Evolutionary conservation across 2,329 filamentous ascomycete genomes (phyloP).

Genomic region (Penicillium italicum): DNA sequence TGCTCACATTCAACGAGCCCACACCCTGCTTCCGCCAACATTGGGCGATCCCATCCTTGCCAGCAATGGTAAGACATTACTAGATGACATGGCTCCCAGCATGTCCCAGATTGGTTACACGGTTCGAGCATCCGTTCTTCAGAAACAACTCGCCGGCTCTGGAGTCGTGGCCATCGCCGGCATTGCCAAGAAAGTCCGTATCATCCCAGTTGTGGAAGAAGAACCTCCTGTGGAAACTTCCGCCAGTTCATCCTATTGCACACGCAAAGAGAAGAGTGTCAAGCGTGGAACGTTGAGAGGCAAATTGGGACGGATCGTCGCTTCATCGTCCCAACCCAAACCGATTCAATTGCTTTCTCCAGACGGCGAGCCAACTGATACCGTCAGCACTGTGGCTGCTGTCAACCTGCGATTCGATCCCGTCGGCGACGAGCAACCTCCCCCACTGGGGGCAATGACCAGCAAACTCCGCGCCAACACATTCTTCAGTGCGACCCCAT

Average conservation of each 20-base stretch:
- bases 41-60: slow-evolving; percentile 57
- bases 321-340: slow-evolving; percentile 57
- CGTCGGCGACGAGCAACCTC: slow-evolving; percentile 49
- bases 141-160: slow-evolving; percentile 36
- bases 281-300: slow-evolving; percentile 58
- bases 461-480: slow-evolving; percentile 58
- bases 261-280: slow-evolving; percentile 58
- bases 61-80: slow-evolving; percentile 47
- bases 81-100: slow-evolving; percentile 61
- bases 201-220: slow-evolving; percentile 58
- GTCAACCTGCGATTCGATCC: slow-evolving; percentile 62
- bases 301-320: slow-evolving; percentile 56
- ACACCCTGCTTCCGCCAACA: slow-evolving; percentile 59
- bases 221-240: slow-evolving; percentile 55
- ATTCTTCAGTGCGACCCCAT: slow-evolving; percentile 53
- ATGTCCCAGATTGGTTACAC: slow-evolving; percentile 60
- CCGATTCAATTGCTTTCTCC: slow-evolving; percentile 50
- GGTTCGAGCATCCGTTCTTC: slow-evolving; percentile 49
- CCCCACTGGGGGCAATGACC: slow-evolving; percentile 50
- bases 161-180: slow-evolving; percentile 46
- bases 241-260: slow-evolving; percentile 48
- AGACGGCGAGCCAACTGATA: slow-evolving; percentile 33
- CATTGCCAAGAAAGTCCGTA: slow-evolving; percentile 54
- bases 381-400: slow-evolving; percentile 54
- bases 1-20: slow-evolving; percentile 52